Percentiles rank a stretch among this genome's conserved stretches.
Evolutionary conservation across 2,329 filamentous ascomycete genomes (phyloP).

Genomic region (Cladorrhinum sp.): DNA sequence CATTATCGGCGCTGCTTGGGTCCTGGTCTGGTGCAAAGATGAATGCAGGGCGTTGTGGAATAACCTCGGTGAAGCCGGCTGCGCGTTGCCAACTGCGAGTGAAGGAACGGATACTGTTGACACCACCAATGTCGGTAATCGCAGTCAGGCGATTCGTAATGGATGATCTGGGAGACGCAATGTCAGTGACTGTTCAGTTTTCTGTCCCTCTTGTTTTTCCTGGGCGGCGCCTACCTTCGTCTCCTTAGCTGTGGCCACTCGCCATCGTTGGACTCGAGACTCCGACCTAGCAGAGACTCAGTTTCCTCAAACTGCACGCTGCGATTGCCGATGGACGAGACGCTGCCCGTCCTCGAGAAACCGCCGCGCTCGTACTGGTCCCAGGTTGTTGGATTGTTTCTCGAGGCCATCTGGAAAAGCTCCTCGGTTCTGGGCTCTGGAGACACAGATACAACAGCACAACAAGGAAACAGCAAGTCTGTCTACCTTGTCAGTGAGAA

Average conservation of each 20-base stretch:
- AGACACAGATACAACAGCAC: background rate
- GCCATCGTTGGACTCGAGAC: constrained; percentile 34
- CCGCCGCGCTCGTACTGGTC: constrained; percentile 45
- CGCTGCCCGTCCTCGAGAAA: constrained; percentile 42
- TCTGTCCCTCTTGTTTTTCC: background rate
- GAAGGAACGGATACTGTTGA: constrained; percentile 93
- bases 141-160: constrained; percentile 54
- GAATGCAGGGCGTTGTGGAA: constrained; percentile 74
- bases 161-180: constrained; percentile 51
- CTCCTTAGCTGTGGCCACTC: constrained; percentile 31
- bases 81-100: constrained; percentile 89
- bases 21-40: constrained; percentile 58
- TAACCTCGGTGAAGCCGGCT: constrained; percentile 81
- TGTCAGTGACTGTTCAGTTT: constrained; percentile 12
- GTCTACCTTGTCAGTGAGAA: background rate
- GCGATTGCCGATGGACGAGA: constrained; percentile 39
- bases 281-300: constrained; percentile 43
- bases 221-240: constrained; percentile 34
- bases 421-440: background rate
- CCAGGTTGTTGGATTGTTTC: constrained; percentile 43
- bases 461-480: background rate
- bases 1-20: constrained; percentile 37
- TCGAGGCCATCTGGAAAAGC: constrained; percentile 24
- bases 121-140: constrained; percentile 73
- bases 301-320: constrained; percentile 43